phyloP scores from a whole-genome alignment of 1,284 basidiomycete species.

The Apiotrichum akiyoshidainum region DNA sequence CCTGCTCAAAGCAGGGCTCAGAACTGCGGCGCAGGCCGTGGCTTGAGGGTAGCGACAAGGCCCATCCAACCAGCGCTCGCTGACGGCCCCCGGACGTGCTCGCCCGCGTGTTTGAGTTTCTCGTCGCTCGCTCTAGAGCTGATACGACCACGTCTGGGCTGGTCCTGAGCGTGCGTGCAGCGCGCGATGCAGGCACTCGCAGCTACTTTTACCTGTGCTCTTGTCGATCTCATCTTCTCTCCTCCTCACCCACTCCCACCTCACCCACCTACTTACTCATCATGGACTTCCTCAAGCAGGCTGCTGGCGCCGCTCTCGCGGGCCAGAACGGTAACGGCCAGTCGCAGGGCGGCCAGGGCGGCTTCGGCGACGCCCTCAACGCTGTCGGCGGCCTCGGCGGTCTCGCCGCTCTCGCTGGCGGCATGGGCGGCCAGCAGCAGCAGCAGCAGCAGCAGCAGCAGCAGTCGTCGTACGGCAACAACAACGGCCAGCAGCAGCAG shows the following conservation, averaged over 20 bases:
- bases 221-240: not conserved
- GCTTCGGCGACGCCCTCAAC: not conserved
- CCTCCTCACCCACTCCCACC: not conserved
- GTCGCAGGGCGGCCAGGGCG: not conserved
- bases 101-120: not conserved
- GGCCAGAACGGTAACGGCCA: constrained; percentile 3
- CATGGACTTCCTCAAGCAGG: constrained; percentile 9
- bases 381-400: not conserved
- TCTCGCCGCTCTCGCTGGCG: not conserved
- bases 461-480: not conserved
- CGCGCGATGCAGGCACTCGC: not conserved
- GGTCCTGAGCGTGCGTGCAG: too few species aligned
- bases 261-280: not conserved
- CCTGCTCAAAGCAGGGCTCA: not conserved
- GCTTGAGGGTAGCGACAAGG: not conserved
- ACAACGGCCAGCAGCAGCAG: not conserved
- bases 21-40: not conserved
- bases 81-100: not conserved
- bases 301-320: not conserved
- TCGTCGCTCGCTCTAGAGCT: not conserved
- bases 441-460: not conserved
- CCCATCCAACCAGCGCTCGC: not conserved
- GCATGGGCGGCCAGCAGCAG: not conserved
- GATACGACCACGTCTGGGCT: not conserved
- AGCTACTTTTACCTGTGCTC: not conserved